Evolutionary conservation across 2,329 filamentous ascomycete species (phyloP).

Genomic region (Botryotinia convoluta): DNA sequence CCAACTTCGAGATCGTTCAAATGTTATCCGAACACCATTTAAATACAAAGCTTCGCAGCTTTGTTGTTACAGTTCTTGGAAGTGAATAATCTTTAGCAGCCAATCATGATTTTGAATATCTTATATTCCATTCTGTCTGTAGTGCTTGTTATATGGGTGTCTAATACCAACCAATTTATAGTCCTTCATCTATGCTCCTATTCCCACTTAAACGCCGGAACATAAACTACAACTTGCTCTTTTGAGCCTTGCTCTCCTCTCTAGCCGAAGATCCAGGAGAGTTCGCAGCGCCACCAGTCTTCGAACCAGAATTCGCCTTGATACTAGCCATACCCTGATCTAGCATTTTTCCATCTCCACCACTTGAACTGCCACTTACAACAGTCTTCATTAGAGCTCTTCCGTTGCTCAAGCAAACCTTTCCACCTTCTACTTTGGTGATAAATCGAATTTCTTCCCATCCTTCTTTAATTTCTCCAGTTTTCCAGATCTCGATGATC

Average conservation of each 20-base stretch:
- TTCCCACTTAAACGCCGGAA: background rate
- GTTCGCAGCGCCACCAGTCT: slow-evolving; percentile 12
- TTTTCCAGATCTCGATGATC: slow-evolving; percentile 77
- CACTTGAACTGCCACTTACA: slow-evolving; percentile 32
- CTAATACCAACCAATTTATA: background rate
- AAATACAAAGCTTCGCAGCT: background rate
- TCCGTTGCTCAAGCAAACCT: slow-evolving; percentile 85
- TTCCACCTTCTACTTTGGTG: slow-evolving; percentile 73
- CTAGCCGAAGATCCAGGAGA: slow-evolving; percentile 7
- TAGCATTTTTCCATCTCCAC: slow-evolving; percentile 22
- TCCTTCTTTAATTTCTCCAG: slow-evolving; percentile 62
- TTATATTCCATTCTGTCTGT: background rate
- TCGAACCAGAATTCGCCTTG: slow-evolving; percentile 11
- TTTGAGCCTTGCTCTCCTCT: slow-evolving; percentile 17
- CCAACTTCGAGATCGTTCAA: background rate
- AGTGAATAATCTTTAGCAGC: background rate
- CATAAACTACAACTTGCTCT: slow-evolving; percentile 18
- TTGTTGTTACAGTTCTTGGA: background rate
- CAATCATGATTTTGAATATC: background rate
- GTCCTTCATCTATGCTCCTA: background rate
- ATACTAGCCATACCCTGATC: slow-evolving; percentile 18
- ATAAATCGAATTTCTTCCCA: slow-evolving; percentile 84
- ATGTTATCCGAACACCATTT: background rate
- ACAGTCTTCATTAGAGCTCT: slow-evolving; percentile 62
- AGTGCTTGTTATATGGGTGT: background rate